Base-by-base conservation (phyloP, 2,329 filamentous ascomycete species). In the Bertia moriformis region DNA sequence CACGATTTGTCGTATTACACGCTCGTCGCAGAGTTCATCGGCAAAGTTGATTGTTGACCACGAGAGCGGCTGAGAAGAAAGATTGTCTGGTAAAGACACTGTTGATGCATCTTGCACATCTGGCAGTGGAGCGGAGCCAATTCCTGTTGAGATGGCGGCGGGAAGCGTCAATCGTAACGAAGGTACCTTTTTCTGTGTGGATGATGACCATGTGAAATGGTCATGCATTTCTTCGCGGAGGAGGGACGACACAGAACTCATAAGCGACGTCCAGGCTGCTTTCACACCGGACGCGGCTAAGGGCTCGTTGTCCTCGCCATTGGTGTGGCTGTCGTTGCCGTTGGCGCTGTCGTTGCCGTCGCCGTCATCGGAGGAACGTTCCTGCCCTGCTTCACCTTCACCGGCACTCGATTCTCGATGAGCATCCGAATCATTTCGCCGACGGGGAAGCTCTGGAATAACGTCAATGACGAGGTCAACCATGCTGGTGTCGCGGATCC, bases 11-110 rank as follows among this genome's bases (percentile, higher is more conserved):
- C 70, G 66, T 2, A 69, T 67, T 2, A 75, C 56, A 3, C 63
- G 61, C n/a, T 64, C 61, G 42, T 67, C 63, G 56, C 89, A 91
- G 7, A 77, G 71, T 14, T 81, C 63, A 40, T 67, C 80, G 5
- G 79, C 79, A 15, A 89, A 70, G 59, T 78, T 89, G 46, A 93
- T 63, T 1, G 61, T 73, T 3, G 61, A 69, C 83, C 84, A 93
- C 14, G 70, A 65, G 14, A 91, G 69, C 44, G 65, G 61, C 4
- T 46, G 48, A 18, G 47, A 39, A 14, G 39, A 58, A 45, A 41
- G 46, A 22, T 36, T 52, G 15, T 40, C 55, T 44, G 45, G 59
- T 48, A 61, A 57, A 51, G 18, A 49, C 42, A 2, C 51, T 47
- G 12, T 53, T 53, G 2, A 32, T 14, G 17, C 18, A 18, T n/a